phyloP scores from a whole-genome alignment of 345 rosid genomes.

The Erysimum cheiranthoides region DNA sequence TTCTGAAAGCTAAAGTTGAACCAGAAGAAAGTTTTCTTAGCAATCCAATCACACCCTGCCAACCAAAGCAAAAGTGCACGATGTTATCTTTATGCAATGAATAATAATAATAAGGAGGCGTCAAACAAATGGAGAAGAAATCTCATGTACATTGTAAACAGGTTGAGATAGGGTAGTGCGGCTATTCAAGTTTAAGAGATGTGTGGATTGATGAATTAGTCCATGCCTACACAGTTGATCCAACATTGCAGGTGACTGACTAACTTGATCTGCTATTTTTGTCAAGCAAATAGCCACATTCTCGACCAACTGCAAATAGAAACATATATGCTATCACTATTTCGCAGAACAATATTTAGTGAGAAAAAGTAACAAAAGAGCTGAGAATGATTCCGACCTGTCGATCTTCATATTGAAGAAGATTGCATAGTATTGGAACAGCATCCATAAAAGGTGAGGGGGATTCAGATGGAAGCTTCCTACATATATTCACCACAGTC shows the following conservation, averaged over 20 bases:
- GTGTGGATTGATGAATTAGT: constrained; percentile 67
- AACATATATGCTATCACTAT: constrained; percentile 19
- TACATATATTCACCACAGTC: constrained; percentile 86
- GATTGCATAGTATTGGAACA: constrained; percentile 84
- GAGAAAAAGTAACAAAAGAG: constrained; percentile 29
- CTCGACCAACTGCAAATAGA: constrained; percentile 76
- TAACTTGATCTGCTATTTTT: constrained; percentile 73
- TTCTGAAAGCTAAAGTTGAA: constrained; percentile 73
- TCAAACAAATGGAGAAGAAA: constrained; percentile 30
- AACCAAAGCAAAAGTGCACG: constrained; percentile 42
- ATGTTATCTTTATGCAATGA: constrained; percentile 22
- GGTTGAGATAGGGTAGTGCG: constrained; percentile 81
- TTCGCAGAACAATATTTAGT: neutral
- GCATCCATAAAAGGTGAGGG: constrained; percentile 71
- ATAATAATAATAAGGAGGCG: neutral
- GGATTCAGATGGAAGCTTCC: constrained; percentile 74
- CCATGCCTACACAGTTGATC: constrained; percentile 83
- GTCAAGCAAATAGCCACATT: constrained; percentile 80
- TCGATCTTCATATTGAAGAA: constrained; percentile 87
- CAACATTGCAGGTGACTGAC: constrained; percentile 69
- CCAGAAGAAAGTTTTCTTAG: constrained; percentile 80
- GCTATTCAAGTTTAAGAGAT: constrained; percentile 68
- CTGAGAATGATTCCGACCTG: constrained; percentile 54
- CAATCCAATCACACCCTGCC: constrained; percentile 86
- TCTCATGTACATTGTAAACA: constrained; percentile 67